These are phyloP conservation scores for Pilasporangium apinafurcum DNA, from an alignment of 352 stramenopile species.

Conservation along the genomic window DNA sequence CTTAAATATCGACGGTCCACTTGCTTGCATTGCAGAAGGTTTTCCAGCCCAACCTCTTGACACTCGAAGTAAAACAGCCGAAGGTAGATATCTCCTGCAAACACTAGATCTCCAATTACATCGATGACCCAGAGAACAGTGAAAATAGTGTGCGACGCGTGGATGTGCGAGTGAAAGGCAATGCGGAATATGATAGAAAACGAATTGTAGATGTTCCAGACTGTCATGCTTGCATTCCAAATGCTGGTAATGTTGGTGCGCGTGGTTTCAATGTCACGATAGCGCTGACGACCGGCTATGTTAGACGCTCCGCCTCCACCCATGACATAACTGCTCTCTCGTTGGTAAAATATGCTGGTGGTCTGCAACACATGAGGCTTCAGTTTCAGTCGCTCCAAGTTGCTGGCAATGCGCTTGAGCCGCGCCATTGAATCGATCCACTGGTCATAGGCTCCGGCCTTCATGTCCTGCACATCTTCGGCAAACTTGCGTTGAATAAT, in stretches of 20 bases:
- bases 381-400: slow-evolving; percentile 46
- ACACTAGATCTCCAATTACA: slow-evolving; percentile 42
- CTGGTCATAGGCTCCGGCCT: slow-evolving; percentile 25
- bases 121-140: slow-evolving; percentile 28
- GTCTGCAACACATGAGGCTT: slow-evolving; percentile 44
- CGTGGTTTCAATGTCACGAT: slow-evolving; percentile 5
- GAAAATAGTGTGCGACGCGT: slow-evolving; percentile 16
- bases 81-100: slow-evolving; percentile 58
- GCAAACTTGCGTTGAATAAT: slow-evolving; percentile 51
- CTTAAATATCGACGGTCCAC: slow-evolving; percentile 26
- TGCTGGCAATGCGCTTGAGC: slow-evolving; percentile 25
- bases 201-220: slow-evolving; percentile 65
- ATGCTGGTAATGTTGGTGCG: slow-evolving; percentile 14
- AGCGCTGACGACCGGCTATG: no score
- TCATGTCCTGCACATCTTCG: slow-evolving; percentile 46
- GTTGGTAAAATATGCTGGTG: slow-evolving; percentile 44
- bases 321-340: slow-evolving; percentile 11
- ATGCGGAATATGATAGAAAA: slow-evolving; percentile 65
- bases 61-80: slow-evolving; percentile 58
- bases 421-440: slow-evolving; percentile 32
- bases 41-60: slow-evolving; percentile 29
- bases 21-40: slow-evolving; percentile 31
- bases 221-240: slow-evolving; percentile 47
- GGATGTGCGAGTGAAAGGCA: slow-evolving; percentile 47
- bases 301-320: not conserved